Evolutionary conservation across 345 rosid genomes (phyloP).

Genomic region (Boechera divaricarpa): DNA sequence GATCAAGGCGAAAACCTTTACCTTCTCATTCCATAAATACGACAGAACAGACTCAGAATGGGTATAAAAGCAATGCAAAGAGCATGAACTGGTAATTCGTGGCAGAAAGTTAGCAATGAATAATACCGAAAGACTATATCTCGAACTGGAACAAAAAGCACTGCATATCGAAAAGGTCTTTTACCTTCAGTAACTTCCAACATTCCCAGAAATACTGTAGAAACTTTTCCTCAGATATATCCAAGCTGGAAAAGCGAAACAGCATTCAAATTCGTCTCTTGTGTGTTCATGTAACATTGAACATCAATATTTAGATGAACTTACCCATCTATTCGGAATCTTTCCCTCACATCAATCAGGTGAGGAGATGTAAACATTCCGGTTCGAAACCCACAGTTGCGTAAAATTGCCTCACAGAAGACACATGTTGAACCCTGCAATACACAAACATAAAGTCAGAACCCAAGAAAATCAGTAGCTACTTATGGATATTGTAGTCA

Average conservation of each 20-base stretch:
- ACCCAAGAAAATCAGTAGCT: slow-evolving; percentile 23
- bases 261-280: slow-evolving; percentile 23
- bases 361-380: slow-evolving; percentile 94
- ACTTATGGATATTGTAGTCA: background rate
- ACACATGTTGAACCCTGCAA: slow-evolving; percentile 94
- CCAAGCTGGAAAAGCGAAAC: slow-evolving; percentile 59
- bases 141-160: slow-evolving; percentile 17
- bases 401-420: slow-evolving; percentile 80
- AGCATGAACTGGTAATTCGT: slow-evolving; percentile 13
- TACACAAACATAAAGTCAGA: slow-evolving; percentile 1
- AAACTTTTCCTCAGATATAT: slow-evolving; percentile 85
- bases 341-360: slow-evolving; percentile 90
- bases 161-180: slow-evolving; percentile 8
- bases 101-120: slow-evolving; percentile 18
- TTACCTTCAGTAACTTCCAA: slow-evolving; percentile 76
- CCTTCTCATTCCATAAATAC: slow-evolving; percentile 14
- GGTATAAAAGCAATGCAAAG: slow-evolving; percentile 3
- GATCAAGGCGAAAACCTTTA: background rate
- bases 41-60: slow-evolving; percentile 21
- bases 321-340: slow-evolving; percentile 83
- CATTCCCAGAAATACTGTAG: slow-evolving; percentile 86
- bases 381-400: slow-evolving; percentile 80
- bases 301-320: slow-evolving; percentile 39
- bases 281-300: slow-evolving; percentile 21
- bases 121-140: background rate